phyloP scores from a whole-genome alignment of 352 stramenopile species.

The Pythium biforme region DNA sequence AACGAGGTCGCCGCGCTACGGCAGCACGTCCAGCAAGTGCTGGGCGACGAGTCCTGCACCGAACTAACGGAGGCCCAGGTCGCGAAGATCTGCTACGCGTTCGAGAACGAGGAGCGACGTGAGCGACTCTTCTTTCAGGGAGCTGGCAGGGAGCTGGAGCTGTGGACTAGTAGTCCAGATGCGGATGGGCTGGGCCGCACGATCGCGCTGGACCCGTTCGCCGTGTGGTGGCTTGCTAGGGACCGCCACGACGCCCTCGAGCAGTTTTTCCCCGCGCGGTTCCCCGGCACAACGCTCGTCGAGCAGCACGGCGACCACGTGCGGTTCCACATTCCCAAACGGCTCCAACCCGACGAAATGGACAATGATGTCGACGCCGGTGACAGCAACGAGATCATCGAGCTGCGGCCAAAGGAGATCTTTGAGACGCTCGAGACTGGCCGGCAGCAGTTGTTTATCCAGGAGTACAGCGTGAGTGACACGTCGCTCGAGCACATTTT shows the following conservation, averaged over 20 bases:
- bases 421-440: conserved; percentile 87
- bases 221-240: conserved; percentile 18
- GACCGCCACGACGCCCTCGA: conserved; percentile 22
- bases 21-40: neutral
- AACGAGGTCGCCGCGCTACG: conserved; percentile 10
- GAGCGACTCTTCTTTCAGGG: neutral
- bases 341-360: neutral
- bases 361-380: neutral
- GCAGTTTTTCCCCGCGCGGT: conserved; percentile 10
- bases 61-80: conserved; percentile 13
- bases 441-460: conserved; percentile 48
- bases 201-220: conserved; percentile 16
- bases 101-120: conserved; percentile 4
- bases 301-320: conserved; percentile 72
- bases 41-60: neutral
- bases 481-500: conserved; percentile 92
- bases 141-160: neutral
- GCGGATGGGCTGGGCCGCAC: neutral
- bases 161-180: conserved; percentile 2
- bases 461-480: conserved; percentile 86
- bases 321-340: conserved; percentile 31
- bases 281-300: conserved; percentile 20
- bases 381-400: neutral
- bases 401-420: conserved; percentile 33
- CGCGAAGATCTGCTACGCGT: conserved; percentile 2